Evolutionary conservation across 2,329 filamentous ascomycete genomes (phyloP), one percentile per base, ranked within the genome.

Genomic region (Fusarium concolor): DNA sequence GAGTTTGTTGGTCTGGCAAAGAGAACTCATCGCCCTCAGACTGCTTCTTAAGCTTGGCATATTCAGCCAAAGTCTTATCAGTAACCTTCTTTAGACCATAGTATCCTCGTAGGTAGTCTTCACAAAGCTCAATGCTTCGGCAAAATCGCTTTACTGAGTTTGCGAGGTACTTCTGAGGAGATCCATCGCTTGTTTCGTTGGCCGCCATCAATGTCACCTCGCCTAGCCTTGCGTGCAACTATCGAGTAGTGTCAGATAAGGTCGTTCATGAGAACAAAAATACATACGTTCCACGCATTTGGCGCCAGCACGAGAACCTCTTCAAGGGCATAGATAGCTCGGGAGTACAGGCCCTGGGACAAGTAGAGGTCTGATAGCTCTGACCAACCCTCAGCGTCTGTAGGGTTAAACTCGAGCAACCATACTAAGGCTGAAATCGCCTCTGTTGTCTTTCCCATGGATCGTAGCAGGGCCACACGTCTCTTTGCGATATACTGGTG

Each of bases 381-480:
- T 52, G 93, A 88, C 96, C 96, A 99, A 11, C 92, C 90, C 82
- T 99, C 96, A 8, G 91, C 90, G 81, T 99, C 96, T 3, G 92
- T 97, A 3, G 96, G 94, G 54, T 90, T 92, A 64, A 91, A 89
- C 75, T 96, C 92, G 45, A 99, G 82, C 28, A 98, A 85, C 57
- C 89, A 85, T 65, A 90, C 89, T 59, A 98, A 81, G 28, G 90
- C 89, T 31, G 87, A 81, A 43, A 94, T 91, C 2, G 96, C 92
- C 67, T 97, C 93, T 2, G 86, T 74, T 2, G 83, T 82, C 73
- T 88, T 89, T 29, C 89, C 89, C 78, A 96, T 85, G 28, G 90
- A 91, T 71, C 89, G 89, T 60, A 98, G 82, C 35, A 98, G 85
- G 8, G 94, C 92, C 62, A 95, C 88, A 44, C 92, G 88, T 65